Percentiles rank a stretch among this genome's conserved stretches.
phyloP scores from a whole-genome alignment of 768 basidiomycete species.

The Tulasnella sp. region DNA sequence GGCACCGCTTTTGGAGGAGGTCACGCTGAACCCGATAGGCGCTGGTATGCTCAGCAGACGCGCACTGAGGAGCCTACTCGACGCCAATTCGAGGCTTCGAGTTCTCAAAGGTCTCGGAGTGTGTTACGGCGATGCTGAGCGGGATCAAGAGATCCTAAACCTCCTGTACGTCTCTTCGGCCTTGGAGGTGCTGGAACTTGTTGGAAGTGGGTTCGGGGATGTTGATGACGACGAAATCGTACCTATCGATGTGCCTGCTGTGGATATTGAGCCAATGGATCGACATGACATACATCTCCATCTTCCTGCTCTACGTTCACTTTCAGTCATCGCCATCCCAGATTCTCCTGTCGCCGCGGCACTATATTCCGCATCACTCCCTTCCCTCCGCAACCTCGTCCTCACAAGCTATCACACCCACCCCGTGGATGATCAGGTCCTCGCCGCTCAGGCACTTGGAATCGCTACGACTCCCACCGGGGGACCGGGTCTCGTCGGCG shows the following conservation, averaged over 20 bases:
- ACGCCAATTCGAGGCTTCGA: constrained; percentile 2
- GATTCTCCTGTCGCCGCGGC: constrained; percentile 51
- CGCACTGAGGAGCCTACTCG: constrained; percentile 33
- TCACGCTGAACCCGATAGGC: constrained; percentile 42
- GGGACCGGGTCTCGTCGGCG: constrained; percentile 4
- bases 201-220: constrained; percentile 42
- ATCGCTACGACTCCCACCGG: background rate
- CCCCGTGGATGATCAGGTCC: constrained; percentile 37
- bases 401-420: constrained; percentile 64
- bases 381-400: constrained; percentile 49
- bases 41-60: constrained; percentile 49
- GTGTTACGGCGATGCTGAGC: constrained; percentile 27
- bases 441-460: constrained; percentile 40
- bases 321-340: constrained; percentile 57
- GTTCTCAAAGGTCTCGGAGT: constrained; percentile 14
- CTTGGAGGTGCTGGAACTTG: constrained; percentile 53
- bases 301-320: constrained; percentile 46
- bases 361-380: constrained; percentile 50
- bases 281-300: constrained; percentile 25
- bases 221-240: constrained; percentile 46
- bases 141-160: no score
- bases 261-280: background rate
- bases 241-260: constrained; percentile 18
- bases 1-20: constrained; percentile 47
- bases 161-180: constrained; percentile 40